A percentile compares a stretch with the other conserved stretches of the same genome.
phyloP scores from a whole-genome alignment of 1,139 yeast species.

The Saccharomyces hybrid region DNA sequence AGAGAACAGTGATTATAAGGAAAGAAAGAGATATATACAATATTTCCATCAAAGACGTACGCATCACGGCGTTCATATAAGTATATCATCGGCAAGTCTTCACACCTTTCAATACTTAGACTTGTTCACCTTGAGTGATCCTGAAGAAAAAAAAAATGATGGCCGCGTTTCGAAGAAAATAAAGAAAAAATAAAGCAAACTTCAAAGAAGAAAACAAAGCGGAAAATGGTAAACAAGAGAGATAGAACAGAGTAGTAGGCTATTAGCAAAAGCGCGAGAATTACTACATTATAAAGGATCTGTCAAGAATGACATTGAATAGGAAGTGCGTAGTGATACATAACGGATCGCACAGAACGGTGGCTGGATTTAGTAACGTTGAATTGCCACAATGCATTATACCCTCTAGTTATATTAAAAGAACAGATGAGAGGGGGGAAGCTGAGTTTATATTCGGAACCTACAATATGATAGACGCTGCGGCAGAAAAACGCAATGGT shows the following conservation, averaged over 20 bases:
- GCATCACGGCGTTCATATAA: no score
- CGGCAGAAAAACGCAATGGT: constrained; percentile 35
- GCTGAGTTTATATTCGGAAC: constrained; percentile 42
- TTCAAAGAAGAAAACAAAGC: not conserved
- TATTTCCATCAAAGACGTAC: not conserved
- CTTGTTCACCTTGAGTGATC: not conserved
- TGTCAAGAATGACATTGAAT: constrained; percentile 5
- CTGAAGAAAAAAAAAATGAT: not conserved
- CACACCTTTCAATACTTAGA: not conserved
- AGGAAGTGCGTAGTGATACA: constrained; percentile 49
- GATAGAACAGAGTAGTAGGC: not conserved
- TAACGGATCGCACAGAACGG: constrained; percentile 55
- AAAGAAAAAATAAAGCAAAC: not conserved
- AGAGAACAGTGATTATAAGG: not conserved
- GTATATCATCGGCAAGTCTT: not conserved
- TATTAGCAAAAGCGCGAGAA: not conserved
- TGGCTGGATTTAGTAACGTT: constrained; percentile 63
- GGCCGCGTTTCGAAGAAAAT: not conserved
- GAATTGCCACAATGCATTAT: constrained; percentile 55
- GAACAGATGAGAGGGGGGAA: constrained; percentile 13
- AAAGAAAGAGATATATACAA: not conserved
- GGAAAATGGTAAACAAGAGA: not conserved
- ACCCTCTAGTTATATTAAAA: constrained; percentile 47
- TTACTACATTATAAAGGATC: not conserved
- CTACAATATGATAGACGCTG: constrained; percentile 33